Evolutionary conservation across 2,329 filamentous ascomycete genomes (phyloP), one percentile per base, ranked within the genome.

Genomic region (Xylaria multiplex): DNA sequence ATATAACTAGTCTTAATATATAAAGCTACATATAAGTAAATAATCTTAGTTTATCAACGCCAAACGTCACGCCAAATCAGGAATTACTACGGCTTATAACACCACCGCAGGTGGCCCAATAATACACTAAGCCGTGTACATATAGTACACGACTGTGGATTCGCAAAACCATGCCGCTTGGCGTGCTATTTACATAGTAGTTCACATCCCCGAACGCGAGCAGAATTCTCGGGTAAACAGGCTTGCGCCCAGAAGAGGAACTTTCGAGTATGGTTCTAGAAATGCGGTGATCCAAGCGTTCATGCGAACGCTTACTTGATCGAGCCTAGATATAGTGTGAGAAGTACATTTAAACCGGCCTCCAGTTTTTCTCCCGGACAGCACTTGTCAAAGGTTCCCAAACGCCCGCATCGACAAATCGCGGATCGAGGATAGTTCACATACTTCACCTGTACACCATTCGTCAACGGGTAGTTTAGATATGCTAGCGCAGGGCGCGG

Each of bases 191-290:
- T n/a, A 19, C 19, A 19, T 19, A 19, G 19, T 19, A 24, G 24
- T 13, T 24, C 11, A 59, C n/a, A 22, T 22, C n/a, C 9, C 50
- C 11, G 11, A 42, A 50, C 16, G 35, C 16, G 42, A 11, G 57
- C 22, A 16, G 24, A 40, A 48, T 43, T 7, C n/a, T 14, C 13
- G 9, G 22, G 56, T 59, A 49, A 42, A 14, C 35, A 14, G 35
- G 46, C 57, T 59, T 52, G 35, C 24, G 30, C 27, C 27, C 11
- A 4, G 13, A 37, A 19, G 45, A 43, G 57, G 24, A n/a, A 43
- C 19, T 30, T 32, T 42, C 30, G 43, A 27, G 30, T 16, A 49
- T 14, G 22, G 2, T 46, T 19, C 46, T 49, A 16, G 6, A 14
- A 9, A 24, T 49, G 13, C 7, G 35, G 35, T 37, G 35, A 37